phyloP scores from a whole-genome alignment of 306 rosid species.

The Prunus dulcis region DNA sequence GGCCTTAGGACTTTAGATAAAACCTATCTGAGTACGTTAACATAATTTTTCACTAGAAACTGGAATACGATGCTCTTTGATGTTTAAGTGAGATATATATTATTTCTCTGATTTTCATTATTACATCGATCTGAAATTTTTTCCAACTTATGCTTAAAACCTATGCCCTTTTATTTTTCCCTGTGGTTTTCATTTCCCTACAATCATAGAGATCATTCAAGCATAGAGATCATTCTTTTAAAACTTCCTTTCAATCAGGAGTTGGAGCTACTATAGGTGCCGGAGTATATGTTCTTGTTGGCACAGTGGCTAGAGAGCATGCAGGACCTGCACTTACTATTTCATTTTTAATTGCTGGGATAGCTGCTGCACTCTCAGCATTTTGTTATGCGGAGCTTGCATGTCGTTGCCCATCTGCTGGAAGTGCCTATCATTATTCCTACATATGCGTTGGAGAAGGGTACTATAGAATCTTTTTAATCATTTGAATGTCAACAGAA shows the following conservation, averaged over 20 bases:
- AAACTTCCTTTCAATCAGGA: slow-evolving; percentile 38
- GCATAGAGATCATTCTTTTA: neutral
- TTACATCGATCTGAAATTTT: neutral
- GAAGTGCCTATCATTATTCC: slow-evolving; percentile 93
- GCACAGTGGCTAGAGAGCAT: slow-evolving; percentile 87
- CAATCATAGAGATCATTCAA: neutral
- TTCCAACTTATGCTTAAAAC: neutral
- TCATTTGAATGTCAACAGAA: neutral
- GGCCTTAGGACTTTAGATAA: neutral
- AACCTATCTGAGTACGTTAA: neutral
- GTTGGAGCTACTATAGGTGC: slow-evolving; percentile 95
- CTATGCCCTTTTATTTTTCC: neutral
- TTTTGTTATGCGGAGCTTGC: slow-evolving; percentile 94
- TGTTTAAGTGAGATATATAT: neutral
- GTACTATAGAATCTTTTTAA: slow-evolving; percentile 29
- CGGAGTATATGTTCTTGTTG: slow-evolving; percentile 91
- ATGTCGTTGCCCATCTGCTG: slow-evolving; percentile 91
- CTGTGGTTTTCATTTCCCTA: neutral
- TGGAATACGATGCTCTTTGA: neutral
- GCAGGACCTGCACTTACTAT: slow-evolving; percentile 78
- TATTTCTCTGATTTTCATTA: neutral
- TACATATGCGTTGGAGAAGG: slow-evolving; percentile 94
- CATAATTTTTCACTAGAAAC: neutral
- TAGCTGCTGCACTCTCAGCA: slow-evolving; percentile 90
- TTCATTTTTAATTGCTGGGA: slow-evolving; percentile 82